A percentile compares a stretch with the other conserved stretches of the same genome.
Conservation (phyloP, 2,329 filamentous ascomycete species). For the Sclerotinia glacialis region DNA sequence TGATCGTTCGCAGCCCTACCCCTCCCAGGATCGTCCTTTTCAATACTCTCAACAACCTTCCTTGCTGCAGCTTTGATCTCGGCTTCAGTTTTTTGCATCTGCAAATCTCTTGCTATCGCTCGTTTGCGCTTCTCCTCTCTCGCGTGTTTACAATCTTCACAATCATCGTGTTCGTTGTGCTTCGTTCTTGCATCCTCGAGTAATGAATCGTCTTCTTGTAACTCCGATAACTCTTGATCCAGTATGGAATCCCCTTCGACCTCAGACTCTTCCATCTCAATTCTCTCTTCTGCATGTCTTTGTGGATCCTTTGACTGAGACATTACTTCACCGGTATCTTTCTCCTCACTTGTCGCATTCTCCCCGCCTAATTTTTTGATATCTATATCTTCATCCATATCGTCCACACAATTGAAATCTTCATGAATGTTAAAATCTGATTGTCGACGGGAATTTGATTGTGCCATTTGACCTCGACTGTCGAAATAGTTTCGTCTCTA, state of each 20-base stretch:
- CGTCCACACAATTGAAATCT: conserved; percentile 34
- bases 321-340: conserved; percentile 5
- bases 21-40: conserved; percentile 39
- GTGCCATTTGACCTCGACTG: conserved; percentile 28
- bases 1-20: conserved; percentile 23
- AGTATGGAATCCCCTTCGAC: conserved; percentile 2
- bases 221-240: conserved; percentile 3
- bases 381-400: conserved; percentile 18
- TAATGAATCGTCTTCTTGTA: conserved; percentile 21
- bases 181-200: conserved; percentile 19
- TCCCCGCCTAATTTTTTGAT: conserved; percentile 30
- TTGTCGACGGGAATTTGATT: conserved; percentile 25
- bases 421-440: conserved; percentile 37
- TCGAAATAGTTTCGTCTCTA: not conserved
- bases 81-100: conserved; percentile 45
- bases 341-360: conserved; percentile 19
- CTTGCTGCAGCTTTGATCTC: conserved; percentile 53
- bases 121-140: conserved; percentile 27
- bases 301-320: conserved; percentile 13
- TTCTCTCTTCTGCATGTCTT: conserved; percentile 4
- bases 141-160: conserved; percentile 21
- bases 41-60: conserved; percentile 50
- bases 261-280: not conserved
- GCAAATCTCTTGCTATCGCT: conserved; percentile 28
- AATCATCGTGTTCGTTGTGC: conserved; percentile 22